A percentile compares a stretch with the other conserved stretches of the same genome.
Conservation (phyloP, 1,139 yeast species). For the Kodamaea arcana region DNA sequence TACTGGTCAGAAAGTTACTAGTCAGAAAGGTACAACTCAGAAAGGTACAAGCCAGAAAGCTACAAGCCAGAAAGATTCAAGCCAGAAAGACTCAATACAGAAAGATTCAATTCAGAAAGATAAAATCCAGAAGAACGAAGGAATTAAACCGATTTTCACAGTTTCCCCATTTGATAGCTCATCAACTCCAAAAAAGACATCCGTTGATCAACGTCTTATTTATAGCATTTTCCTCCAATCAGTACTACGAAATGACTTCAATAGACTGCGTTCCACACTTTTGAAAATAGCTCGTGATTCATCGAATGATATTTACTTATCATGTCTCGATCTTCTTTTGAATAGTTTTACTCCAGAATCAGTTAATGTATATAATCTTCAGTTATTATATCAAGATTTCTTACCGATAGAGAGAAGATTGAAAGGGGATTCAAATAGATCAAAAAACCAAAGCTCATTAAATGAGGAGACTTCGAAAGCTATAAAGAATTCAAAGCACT, state of each 20-base stretch:
- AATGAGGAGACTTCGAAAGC: neutral
- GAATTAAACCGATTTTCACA: neutral
- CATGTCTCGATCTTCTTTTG: constrained; percentile 14
- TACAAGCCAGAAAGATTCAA: no score
- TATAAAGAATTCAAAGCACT: no score
- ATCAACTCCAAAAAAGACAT: neutral
- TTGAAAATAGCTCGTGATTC: constrained; percentile 5
- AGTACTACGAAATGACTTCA: constrained; percentile 9
- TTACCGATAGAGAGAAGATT: neutral
- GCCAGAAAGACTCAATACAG: no score
- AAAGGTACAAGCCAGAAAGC: no score
- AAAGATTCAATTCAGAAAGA: no score
- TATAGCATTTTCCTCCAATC: constrained; percentile 12
- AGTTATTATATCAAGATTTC: constrained; percentile 9
- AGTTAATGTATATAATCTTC: constrained; percentile 10
- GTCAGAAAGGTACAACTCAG: no score
- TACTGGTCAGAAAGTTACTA: no score
- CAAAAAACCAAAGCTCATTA: no score
- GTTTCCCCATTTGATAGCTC: neutral
- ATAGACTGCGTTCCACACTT: constrained; percentile 9
- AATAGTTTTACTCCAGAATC: constrained; percentile 8
- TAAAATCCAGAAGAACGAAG: no score
- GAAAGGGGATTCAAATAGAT: no score
- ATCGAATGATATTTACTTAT: constrained; percentile 10
- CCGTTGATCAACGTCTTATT: constrained; percentile 3